These are phyloP conservation scores for Trametes gibbosa DNA, from an alignment of 768 basidiomycete genomes.

Conservation along the genomic window DNA sequence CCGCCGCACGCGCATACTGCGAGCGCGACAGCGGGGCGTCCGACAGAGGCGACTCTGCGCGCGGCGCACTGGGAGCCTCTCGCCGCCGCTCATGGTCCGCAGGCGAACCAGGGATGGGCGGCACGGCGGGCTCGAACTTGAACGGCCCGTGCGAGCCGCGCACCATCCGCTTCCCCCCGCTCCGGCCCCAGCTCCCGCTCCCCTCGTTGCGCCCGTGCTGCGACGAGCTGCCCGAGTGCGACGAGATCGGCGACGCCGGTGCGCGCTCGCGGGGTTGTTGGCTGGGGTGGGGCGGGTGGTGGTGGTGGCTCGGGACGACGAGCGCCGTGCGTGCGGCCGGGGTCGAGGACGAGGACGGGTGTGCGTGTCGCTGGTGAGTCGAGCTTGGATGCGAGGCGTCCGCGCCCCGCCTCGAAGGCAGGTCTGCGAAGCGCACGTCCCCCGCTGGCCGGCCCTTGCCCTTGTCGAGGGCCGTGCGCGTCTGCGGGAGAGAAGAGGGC, in stretches of 20 bases:
- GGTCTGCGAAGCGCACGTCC: constrained; percentile 11
- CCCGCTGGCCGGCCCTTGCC: constrained; percentile 3
- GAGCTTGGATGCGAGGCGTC: constrained; percentile 18
- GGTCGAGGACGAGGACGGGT: background rate
- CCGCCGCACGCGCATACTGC: constrained; percentile 23
- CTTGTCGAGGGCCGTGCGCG: background rate
- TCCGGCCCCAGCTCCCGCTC: constrained; percentile 55
- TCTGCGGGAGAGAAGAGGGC: constrained; percentile 4
- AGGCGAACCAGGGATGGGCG: constrained; percentile 37
- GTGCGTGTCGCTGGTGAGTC: background rate
- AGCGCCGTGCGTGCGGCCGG: background rate
- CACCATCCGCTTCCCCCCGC: constrained; percentile 38
- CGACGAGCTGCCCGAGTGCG: constrained; percentile 24
- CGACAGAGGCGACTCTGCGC: constrained; percentile 2
- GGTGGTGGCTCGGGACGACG: constrained; percentile 3
- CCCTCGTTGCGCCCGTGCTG: constrained; percentile 2
- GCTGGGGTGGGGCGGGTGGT: no score
- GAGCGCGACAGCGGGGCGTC: constrained; percentile 2
- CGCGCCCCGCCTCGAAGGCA: constrained; percentile 15
- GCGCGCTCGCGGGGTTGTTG: constrained; percentile 5
- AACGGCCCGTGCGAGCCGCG: constrained; percentile 57
- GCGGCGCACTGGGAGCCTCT: background rate
- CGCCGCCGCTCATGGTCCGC: constrained; percentile 22
- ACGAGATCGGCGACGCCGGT: constrained; percentile 22
- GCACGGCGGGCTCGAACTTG: constrained; percentile 65